Base-by-base conservation (phyloP, 441 rosid genomes). In the Melastoma candidum region DNA sequence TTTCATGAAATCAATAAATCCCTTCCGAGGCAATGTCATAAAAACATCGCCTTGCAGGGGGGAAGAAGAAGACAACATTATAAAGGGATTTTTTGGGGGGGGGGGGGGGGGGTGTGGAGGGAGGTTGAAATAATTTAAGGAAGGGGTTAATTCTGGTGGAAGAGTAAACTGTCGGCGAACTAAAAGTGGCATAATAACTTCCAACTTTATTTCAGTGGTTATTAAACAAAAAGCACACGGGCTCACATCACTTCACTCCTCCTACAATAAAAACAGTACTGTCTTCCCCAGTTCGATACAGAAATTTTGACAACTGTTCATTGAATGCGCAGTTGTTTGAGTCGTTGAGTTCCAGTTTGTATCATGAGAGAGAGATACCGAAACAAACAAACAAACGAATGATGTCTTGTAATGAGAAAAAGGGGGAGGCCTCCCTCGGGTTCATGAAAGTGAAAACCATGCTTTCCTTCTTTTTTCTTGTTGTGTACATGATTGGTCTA, bases 111-210 rank as follows among this genome's bases (percentile, higher is more conserved):
- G 32, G 13, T 14, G 26, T 22, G 11, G 3, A 13, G 56, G 55
- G 7, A 51, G 41, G 10, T 12, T 13, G 55, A 14, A 32, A 51
- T 3, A 44, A 8, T 17, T 17, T 52, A 25, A 4, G 41, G 3
- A 11, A 26, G 32, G 12, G 10, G 45, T 13, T 36, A 4, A 27
- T 44, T 22, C 27, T 49, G 22, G 48, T 48, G 12, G 22, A 3
- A 8, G 12, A n/a, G 57, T 27, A 24, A 39, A 44, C 44, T 55
- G 79, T 74, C 70, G 79, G 79, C 58, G 24, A 71, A 63, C 58
- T 36, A 52, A 52, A 52, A 52, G 26, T 7, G 1, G 12, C 6
- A 36, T 17, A 12, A 13, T 44, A 9, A 12, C 22, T 17, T 17
- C 22, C 22, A 36, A n/a, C 55, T 51, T 51, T 29, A 12, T 32